Percentiles rank a stretch among this genome's conserved stretches.
Conservation (phyloP, 495 filamentous ascomycete species). For the Chaetomium cochliodes region DNA sequence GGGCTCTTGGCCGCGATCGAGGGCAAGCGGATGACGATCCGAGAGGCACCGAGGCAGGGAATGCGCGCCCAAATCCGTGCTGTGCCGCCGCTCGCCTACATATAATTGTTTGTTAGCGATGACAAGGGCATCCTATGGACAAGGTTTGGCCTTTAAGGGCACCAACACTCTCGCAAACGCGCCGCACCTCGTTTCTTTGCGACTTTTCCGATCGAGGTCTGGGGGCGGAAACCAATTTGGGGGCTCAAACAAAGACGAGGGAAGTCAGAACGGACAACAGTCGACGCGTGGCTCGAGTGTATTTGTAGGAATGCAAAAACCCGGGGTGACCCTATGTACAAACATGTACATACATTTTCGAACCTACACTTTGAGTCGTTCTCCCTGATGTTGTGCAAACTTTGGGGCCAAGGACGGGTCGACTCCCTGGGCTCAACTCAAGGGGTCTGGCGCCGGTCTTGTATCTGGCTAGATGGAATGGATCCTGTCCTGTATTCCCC, state of each 20-base stretch:
- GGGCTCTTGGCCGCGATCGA: conserved; percentile 2
- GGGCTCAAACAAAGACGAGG: not conserved
- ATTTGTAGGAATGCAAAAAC: not conserved
- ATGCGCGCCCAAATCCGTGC: not conserved
- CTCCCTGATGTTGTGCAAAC: conserved; percentile 2
- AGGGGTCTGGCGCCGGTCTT: not conserved
- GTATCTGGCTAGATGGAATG: conserved; percentile 1
- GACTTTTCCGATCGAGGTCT: not conserved
- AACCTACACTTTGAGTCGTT: not conserved
- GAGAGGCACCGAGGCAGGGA: not conserved
- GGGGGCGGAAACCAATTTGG: not conserved
- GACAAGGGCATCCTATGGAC: not conserved
- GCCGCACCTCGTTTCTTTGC: not conserved
- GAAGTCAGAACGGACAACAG: not conserved
- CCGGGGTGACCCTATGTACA: not conserved
- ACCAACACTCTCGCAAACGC: not conserved
- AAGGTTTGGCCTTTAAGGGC: not conserved
- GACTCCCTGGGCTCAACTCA: not conserved
- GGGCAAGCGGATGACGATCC: conserved; percentile 10
- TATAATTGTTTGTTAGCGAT: not conserved
- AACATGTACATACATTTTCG: not conserved
- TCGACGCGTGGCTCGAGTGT: not conserved
- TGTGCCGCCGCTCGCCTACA: not conserved
- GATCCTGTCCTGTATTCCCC: not conserved
- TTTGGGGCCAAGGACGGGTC: not conserved